Evolutionary conservation across 345 rosid genomes (phyloP), one percentile per base, ranked within the genome.

Genomic region (Aegle marmelos): DNA sequence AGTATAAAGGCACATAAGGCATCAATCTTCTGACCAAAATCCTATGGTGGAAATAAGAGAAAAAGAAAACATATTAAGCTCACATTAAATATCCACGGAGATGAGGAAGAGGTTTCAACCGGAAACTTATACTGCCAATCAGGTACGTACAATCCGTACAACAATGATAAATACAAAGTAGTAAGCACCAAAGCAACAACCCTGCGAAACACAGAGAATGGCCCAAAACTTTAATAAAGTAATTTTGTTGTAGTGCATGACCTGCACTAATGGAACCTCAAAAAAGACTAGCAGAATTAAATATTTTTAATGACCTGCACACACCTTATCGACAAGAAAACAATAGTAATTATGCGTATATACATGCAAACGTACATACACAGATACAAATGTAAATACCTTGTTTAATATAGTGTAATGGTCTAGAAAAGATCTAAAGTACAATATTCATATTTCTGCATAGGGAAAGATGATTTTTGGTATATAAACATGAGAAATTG

Each of bases 61-160:
- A 3, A 25, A 37, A 31, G 72, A 48, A 6, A 2, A 56, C 61
- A 11, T 73, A 39, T 37, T 9, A 68, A 80, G 72, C 91, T 76
- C 78, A 94, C 98, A 62, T 76, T 79, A 83, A 88, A 79, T 72
- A 72, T 85, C 70, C 82, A 74, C 45, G 80, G 70, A 70, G 84
- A 70, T 53, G 88, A 81, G 78, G 87, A 87, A 80, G 90, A 59
- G 70, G 84, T 79, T 65, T 62, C 89, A 59, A 27, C 73, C 31
- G 94, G 90, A 81, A 88, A 73, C 69, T 84, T 87, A 83, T 87
- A 94, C 76, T 90, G 86, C 98, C 98, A 94, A 68, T 91, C 89
- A 9, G 93, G 91, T 30, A 94, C 97, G 13, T 87, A 81, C 84
- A 91, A 67, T 31, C 98, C 98, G 34, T 94, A 91, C 70, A 87